A percentile compares a stretch with the other conserved stretches of the same genome.
Evolutionary conservation across 1,284 basidiomycete species (phyloP).

Genomic region (Ustanciosporium gigantosporum): DNA sequence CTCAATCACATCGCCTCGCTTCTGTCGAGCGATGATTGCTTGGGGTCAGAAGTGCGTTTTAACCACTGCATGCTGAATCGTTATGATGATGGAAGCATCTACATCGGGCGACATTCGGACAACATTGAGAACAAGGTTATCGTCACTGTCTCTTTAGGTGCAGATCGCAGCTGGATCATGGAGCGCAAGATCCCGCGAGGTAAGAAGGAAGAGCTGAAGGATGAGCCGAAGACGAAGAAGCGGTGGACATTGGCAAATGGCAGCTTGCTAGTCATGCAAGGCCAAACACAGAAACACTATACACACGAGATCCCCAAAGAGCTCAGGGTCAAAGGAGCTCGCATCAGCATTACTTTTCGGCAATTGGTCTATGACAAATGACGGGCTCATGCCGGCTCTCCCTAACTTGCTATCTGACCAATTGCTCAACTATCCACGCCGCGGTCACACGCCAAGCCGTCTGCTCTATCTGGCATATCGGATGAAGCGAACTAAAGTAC

Average conservation of each 20-base stretch:
- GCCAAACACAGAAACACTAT: conserved; percentile 65
- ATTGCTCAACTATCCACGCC: no score
- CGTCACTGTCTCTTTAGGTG: conserved; percentile 65
- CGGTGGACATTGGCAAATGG: conserved; percentile 63
- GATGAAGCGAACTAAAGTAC: no score
- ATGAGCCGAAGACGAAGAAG: conserved; percentile 19
- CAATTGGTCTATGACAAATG: conserved; percentile 34
- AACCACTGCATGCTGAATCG: conserved; percentile 67
- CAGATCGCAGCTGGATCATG: conserved; percentile 65
- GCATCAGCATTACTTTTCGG: conserved; percentile 47
- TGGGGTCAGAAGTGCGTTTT: conserved; percentile 63
- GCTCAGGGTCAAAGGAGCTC: conserved; percentile 32
- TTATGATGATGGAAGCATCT: conserved; percentile 65
- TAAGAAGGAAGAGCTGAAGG: background rate
- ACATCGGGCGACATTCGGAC: conserved; percentile 63
- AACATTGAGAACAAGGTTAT: conserved; percentile 64
- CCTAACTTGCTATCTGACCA: no score
- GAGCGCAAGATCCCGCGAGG: conserved; percentile 27
- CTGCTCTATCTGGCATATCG: no score
- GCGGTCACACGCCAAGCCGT: no score
- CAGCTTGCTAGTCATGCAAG: conserved; percentile 67
- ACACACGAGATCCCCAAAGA: conserved; percentile 61
- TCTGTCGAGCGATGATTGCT: conserved; percentile 57
- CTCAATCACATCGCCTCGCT: conserved; percentile 62
- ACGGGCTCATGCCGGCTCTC: no score